A percentile compares a stretch with the other conserved stretches of the same genome.
phyloP scores from a whole-genome alignment of 306 rosid species.

The Rosa rugosa region DNA sequence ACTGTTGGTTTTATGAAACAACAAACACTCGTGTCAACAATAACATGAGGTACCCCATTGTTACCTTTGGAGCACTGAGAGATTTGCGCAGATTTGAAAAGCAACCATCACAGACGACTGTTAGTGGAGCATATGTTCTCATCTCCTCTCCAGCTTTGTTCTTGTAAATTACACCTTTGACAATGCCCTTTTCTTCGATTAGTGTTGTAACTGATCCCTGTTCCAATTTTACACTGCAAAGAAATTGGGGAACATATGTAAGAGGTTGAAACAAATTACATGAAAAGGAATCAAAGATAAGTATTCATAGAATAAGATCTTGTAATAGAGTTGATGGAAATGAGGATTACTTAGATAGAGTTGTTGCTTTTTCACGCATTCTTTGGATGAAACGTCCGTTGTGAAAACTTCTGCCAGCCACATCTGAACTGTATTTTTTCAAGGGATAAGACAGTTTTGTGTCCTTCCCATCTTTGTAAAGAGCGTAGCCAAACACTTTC shows the following conservation, averaged over 20 bases:
- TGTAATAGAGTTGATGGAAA: not conserved
- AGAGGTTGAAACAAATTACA: not conserved
- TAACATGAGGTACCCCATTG: too few species aligned
- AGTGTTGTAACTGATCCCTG: slow-evolving; percentile 12
- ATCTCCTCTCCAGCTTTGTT: slow-evolving; percentile 4
- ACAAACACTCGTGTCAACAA: too few species aligned
- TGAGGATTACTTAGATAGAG: slow-evolving; percentile 12
- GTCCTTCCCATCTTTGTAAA: slow-evolving; percentile 30
- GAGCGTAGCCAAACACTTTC: slow-evolving; percentile 21
- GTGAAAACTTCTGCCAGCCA: slow-evolving; percentile 13
- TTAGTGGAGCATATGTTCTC: too few species aligned
- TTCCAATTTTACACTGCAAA: slow-evolving; percentile 9
- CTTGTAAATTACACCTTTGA: slow-evolving; percentile 12
- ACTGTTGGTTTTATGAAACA: too few species aligned
- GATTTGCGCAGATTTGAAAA: too few species aligned
- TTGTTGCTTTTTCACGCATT: slow-evolving; percentile 3
- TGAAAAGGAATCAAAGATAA: not conserved
- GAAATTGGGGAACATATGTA: not conserved
- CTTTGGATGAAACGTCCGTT: slow-evolving; percentile 48
- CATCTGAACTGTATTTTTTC: not conserved
- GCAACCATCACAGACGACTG: too few species aligned
- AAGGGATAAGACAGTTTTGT: not conserved
- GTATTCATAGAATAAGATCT: too few species aligned
- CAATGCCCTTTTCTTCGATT: slow-evolving; percentile 2
- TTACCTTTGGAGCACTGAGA: too few species aligned